Base-by-base conservation (phyloP, 306 rosid genomes). In the Comarum palustre region DNA sequence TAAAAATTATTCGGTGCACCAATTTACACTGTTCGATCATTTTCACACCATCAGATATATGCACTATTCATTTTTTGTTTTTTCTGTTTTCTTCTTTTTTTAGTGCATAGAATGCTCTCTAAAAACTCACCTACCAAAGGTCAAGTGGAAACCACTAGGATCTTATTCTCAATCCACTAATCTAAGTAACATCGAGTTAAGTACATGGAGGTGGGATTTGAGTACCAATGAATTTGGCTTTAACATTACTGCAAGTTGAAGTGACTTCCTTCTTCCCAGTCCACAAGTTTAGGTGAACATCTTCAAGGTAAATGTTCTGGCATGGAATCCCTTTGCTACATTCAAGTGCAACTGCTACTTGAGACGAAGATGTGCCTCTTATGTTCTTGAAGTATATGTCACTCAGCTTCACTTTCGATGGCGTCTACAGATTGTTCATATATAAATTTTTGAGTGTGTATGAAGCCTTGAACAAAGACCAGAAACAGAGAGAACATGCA, bases 171-270 rank as follows among this genome's bases (percentile, higher is more conserved):
- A 19, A 29, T 31, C 60, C 16, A 12, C 6, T 16, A 10, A 20
- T 16, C 5, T 16, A 46, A 69, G 70, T 34, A 24, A 19, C 4
- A 48, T 57, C 19, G 19, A 72, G 31, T 73, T 72, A 82, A 47
- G 62, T 34, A 80, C 89, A 82, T 50, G 89, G 89, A 24, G 82
- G 86, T 71, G 89, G 89, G 72, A 85, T 71, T 85, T 82, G 89
- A 76, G 84, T 79, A 81, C 89, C 89, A 67, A 74, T 70, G 63
- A 82, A 85, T 48, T 67, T 82, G 68, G 89, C 89, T 68, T 67
- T 82, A 47, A 85, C 89, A 82, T 85, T 79, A 39, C 76, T 79
- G 64, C 89, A 85, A 57, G 77, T 77, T 9, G 89, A 79, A 77
- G 86, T 82, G 32, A 84, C 51, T 46, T 57, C 68, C 17, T 71